Conservation (phyloP, 495 filamentous ascomycete species). For the Neurospora sp. region DNA sequence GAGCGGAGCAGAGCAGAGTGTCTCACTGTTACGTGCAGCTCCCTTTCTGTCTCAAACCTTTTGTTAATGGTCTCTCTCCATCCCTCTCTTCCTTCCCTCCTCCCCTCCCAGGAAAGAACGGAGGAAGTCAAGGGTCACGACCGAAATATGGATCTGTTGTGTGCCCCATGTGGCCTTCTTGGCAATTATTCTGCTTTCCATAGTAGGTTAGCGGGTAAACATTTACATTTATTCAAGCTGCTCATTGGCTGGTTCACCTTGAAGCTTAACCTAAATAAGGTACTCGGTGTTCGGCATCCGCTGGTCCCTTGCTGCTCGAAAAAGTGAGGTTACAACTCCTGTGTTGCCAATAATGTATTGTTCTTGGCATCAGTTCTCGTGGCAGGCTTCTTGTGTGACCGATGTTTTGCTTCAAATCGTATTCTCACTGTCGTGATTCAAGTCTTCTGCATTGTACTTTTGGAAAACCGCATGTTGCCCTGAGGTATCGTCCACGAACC, state of each 20-base stretch:
- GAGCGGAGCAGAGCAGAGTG: neutral
- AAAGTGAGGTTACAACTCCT: neutral
- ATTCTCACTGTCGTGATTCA: neutral
- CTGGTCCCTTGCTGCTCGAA: neutral
- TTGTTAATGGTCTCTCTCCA: neutral
- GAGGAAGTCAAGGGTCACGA: neutral
- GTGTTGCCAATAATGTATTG: neutral
- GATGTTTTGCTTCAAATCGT: neutral
- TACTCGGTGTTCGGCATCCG: neutral
- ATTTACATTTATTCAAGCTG: neutral
- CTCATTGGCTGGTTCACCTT: neutral
- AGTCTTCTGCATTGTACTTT: neutral
- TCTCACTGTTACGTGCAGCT: neutral
- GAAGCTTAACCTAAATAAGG: neutral
- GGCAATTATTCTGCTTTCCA: neutral
- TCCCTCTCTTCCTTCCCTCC: neutral
- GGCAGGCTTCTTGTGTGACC: neutral
- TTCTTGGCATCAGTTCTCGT: neutral
- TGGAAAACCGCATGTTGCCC: neutral
- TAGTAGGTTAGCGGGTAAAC: neutral
- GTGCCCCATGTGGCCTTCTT: neutral
- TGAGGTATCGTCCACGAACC: neutral
- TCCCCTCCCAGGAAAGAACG: neutral
- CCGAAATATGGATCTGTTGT: neutral
- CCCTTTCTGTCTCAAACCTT: neutral